These are phyloP conservation scores for Dactylellina sp. DNA, from an alignment of 2,329 filamentous ascomycete species.

Conservation along the genomic window DNA sequence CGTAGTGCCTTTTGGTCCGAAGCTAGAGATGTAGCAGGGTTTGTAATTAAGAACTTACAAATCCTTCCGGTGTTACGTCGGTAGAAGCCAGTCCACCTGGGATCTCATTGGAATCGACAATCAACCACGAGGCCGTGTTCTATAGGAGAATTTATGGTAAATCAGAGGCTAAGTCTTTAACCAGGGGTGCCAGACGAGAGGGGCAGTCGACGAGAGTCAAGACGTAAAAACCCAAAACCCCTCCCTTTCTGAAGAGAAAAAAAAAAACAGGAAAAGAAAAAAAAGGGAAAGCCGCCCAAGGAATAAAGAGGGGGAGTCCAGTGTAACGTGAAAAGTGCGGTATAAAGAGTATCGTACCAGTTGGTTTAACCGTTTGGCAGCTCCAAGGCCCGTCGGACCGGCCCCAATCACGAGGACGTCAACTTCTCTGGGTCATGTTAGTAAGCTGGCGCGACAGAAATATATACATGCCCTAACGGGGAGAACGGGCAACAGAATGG, in stretches of 20 bases:
- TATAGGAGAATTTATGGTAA: slow-evolving; percentile 63
- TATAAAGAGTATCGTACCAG: slow-evolving; percentile 72
- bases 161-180: slow-evolving; percentile 5
- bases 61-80: slow-evolving; percentile 93
- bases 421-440: slow-evolving; percentile 74
- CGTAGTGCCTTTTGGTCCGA: not conserved
- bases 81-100: slow-evolving; percentile 96
- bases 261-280: not conserved
- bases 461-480: too few relatives aligned
- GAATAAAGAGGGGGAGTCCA: not conserved
- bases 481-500: not conserved
- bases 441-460: slow-evolving; percentile 3
- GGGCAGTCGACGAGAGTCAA: too few relatives aligned
- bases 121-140: slow-evolving; percentile 94
- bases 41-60: slow-evolving; percentile 74
- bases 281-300: not conserved
- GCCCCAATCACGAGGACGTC: slow-evolving; percentile 98
- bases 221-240: too few relatives aligned
- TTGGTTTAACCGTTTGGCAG: slow-evolving; percentile 97
- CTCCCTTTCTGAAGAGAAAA: not conserved
- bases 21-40: slow-evolving; percentile 14
- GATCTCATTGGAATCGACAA: slow-evolving; percentile 89
- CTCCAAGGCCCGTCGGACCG: slow-evolving; percentile 95
- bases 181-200: not conserved
- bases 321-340: slow-evolving; percentile 1